A percentile compares a stretch with the other conserved stretches of the same genome.
Conservation (phyloP, 177 flowering plant species). For the Vitis hybrid region DNA sequence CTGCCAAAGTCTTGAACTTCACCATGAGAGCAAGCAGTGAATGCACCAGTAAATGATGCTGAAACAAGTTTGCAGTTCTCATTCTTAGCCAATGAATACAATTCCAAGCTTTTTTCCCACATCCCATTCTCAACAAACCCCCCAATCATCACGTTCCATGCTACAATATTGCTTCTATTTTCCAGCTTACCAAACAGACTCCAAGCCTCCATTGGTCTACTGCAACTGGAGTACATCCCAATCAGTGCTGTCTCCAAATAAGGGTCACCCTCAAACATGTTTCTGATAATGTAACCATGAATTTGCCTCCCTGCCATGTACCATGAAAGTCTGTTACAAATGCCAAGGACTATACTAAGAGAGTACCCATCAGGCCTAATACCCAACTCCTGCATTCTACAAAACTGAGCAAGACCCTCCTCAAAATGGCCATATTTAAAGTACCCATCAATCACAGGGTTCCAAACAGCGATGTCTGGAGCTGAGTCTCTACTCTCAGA, state of each 20-base stretch:
- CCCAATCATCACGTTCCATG: conserved; percentile 63
- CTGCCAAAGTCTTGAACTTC: conserved; percentile 37
- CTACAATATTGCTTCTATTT: conserved; percentile 37
- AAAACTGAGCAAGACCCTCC: conserved; percentile 43
- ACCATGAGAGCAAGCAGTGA: conserved; percentile 43
- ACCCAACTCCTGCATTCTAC: conserved; percentile 40
- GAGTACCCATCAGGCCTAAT: conserved; percentile 55
- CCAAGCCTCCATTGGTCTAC: conserved; percentile 35
- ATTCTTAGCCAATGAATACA: conserved; percentile 38
- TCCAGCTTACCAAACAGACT: conserved; percentile 33
- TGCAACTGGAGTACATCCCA: conserved; percentile 43
- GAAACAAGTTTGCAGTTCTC: conserved; percentile 32
- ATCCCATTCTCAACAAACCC: conserved; percentile 48
- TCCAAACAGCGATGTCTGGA: conserved; percentile 60
- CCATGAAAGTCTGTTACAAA: conserved; percentile 17
- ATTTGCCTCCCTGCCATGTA: conserved; percentile 41
- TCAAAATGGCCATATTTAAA: conserved; percentile 28
- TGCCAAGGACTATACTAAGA: conserved; percentile 48
- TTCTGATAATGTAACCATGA: conserved; percentile 52
- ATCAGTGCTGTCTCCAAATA: conserved; percentile 53
- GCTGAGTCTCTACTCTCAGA: conserved; percentile 20
- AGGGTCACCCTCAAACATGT: conserved; percentile 30
- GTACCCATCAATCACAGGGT: conserved; percentile 58
- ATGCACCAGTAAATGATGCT: conserved; percentile 38
- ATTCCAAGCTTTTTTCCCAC: conserved; percentile 45